Evolutionary conservation across 176 grass and related monocot species (phyloP), one percentile per base, ranked within the genome.

Genomic region (Ensete ventricosum): DNA sequence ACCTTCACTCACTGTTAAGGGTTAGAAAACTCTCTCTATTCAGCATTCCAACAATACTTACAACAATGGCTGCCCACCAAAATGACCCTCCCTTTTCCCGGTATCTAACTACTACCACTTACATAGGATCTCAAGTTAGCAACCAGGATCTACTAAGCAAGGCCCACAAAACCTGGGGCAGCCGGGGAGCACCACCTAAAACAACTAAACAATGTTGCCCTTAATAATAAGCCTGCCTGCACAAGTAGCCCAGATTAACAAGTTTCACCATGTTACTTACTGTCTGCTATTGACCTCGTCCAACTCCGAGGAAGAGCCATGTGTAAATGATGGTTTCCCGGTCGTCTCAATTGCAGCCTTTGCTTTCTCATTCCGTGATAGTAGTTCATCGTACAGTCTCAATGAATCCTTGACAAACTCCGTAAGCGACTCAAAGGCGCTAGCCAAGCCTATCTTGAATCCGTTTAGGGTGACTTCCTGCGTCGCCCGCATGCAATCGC

Each of bases 401-500:
- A 89, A 84, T 0, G 84, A 83, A 74, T 91, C 88, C 76, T 78
- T 87, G 0, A 88, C 89, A 77, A 98, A 98, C 16, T 98, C 94
- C 0, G 86, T 62, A 6, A 98, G 68, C 0, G 94, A 93, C 69
- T 98, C 94, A 3, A 96, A 96, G 26, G 89, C 89, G 27, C 88
- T 60, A 9, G 90, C 90, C 1, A 98, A 79, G 55, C 90, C 90
- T 9, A 98, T 98, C 82, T 98, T 98, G 76, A 98, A 91, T 48
- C 94, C 88, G 1, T 93, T 98, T n/a, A 98, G 88, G 14, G 88
- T 91, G 49, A 98, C 85, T 0, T 98, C 90, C 0, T 93, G 94
- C 0, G 87, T 96, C 14, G 92, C 87, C n/a, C 77, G 78, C 94
- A 98, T 87, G 48, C 88, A 91, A 27, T 82, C 73, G 7, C 85